phyloP scores from a whole-genome alignment of 192 early-diverging fungal species.

The Entomortierella beljakovae region DNA sequence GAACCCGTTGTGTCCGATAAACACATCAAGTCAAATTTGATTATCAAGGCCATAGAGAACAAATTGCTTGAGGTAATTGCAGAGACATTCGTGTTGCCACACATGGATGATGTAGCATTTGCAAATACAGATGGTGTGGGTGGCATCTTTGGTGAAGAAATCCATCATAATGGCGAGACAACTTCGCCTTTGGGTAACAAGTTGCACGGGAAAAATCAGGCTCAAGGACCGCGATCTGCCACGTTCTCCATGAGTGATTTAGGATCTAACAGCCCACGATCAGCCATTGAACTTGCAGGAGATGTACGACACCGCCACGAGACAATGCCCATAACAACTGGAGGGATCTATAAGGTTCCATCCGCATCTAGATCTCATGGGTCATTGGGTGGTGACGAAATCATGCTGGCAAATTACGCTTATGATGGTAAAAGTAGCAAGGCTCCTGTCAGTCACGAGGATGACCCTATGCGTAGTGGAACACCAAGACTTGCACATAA shows the following conservation, averaged over 20 bases:
- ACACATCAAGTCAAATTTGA: slow-evolving; percentile 78
- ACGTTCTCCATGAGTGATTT: slow-evolving; percentile 21
- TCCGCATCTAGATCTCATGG: slow-evolving; percentile 14
- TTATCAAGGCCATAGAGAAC: slow-evolving; percentile 89
- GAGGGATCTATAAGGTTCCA: slow-evolving; percentile 14
- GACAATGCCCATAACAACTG: slow-evolving; percentile 7
- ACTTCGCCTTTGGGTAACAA: not conserved
- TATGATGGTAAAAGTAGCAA: slow-evolving; percentile 21
- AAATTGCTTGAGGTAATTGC: slow-evolving; percentile 85
- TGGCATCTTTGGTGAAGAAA: slow-evolving; percentile 68
- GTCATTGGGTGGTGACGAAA: slow-evolving; percentile 31
- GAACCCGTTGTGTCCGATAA: slow-evolving; percentile 88
- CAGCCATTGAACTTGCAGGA: slow-evolving; percentile 24
- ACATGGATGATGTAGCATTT: slow-evolving; percentile 91
- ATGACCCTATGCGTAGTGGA: slow-evolving; percentile 30
- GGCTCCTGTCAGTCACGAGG: not conserved
- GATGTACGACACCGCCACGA: slow-evolving; percentile 27
- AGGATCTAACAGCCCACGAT: slow-evolving; percentile 4
- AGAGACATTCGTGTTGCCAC: slow-evolving; percentile 84
- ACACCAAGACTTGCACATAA: not conserved
- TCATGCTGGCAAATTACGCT: slow-evolving; percentile 30
- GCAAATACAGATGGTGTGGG: slow-evolving; percentile 68
- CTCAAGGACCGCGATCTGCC: slow-evolving; percentile 24
- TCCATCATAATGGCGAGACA: slow-evolving; percentile 18
- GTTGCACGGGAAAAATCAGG: slow-evolving; percentile 8